Conservation (phyloP, 208 protist species). For the Giardia duodenalis region DNA sequence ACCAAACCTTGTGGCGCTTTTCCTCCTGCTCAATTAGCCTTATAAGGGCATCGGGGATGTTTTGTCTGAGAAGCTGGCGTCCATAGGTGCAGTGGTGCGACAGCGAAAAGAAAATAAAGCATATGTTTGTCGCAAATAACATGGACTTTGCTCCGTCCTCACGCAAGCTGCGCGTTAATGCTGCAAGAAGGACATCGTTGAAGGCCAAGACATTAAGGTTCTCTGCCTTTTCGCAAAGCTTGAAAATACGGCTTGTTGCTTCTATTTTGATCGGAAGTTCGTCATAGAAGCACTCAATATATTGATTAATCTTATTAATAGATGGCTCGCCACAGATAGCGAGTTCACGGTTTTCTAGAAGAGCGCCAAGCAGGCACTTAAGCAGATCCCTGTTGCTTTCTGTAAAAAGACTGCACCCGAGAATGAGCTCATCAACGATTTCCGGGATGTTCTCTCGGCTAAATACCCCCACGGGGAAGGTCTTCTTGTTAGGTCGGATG, state of each 20-base stretch:
- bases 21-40: background rate
- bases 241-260: background rate
- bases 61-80: background rate
- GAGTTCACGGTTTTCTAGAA: background rate
- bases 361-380: background rate
- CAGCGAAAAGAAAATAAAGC: background rate
- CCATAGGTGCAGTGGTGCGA: background rate
- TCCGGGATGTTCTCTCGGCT: background rate
- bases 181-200: background rate
- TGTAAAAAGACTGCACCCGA: background rate
- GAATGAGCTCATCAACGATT: background rate
- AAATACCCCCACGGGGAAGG: background rate
- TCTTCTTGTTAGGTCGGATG: background rate
- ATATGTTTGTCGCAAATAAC: background rate
- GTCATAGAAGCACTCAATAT: background rate
- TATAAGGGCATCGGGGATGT: background rate
- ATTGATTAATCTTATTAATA: background rate
- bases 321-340: background rate
- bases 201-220: background rate
- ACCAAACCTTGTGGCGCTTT: background rate
- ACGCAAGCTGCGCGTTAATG: background rate
- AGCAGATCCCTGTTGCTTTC: background rate
- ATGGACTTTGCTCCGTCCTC: background rate
- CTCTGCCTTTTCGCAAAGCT: background rate
- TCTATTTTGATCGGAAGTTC: slow-evolving; percentile 3